Base-by-base conservation (phyloP, 305 asterid genomes). In the Fraxinus sp. region DNA sequence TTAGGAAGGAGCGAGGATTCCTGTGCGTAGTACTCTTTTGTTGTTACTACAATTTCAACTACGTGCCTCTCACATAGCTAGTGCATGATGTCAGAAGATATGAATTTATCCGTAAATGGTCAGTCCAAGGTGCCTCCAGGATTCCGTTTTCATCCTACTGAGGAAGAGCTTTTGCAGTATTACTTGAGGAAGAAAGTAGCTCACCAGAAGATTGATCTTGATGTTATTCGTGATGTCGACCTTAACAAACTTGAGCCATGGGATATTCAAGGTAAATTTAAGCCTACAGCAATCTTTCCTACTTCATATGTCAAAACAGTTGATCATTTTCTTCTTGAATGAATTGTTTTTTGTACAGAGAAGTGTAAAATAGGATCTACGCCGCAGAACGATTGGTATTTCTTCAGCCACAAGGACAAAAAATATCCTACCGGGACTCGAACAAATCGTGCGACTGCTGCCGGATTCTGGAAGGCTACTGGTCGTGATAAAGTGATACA, bases 391-490 rank as follows among this genome's bases (percentile, higher is more conserved):
- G 99, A 95, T 73, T 95, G 99, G 99, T 95, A 95, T 85, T 95
- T 95, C 84, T 95, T 95, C 88, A 95, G 99, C 84, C 99, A 95
- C 94, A 95, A 95, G 49, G 98, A 95, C 88, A 95, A 95, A 89
- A 95, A 95, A 78, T 95, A 95, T 22, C 99, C 99, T 2, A 93
- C 98, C 0, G 99, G 99, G 59, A 95, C 97, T 1, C 88, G 99
- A 14, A 95, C 99, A 1, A 95, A 95, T 76, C 94, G 99, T 32
- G 99, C 99, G 0, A 95, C 99, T 0, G 93, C 95, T 0, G 99
- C 97, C 30, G 99, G 99, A 5, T 95, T 95, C 74, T 95, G 99
- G 99, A 95, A 95, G 90, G 99, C 99, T 2, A 95, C 99, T 0
- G 98, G 99, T 2, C 91, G 99, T 1, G 99, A 95, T 78, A 95